A percentile compares a stretch with the other conserved stretches of the same genome.
Conservation (phyloP, 768 basidiomycete genomes). For the Termitomyces heimii region DNA sequence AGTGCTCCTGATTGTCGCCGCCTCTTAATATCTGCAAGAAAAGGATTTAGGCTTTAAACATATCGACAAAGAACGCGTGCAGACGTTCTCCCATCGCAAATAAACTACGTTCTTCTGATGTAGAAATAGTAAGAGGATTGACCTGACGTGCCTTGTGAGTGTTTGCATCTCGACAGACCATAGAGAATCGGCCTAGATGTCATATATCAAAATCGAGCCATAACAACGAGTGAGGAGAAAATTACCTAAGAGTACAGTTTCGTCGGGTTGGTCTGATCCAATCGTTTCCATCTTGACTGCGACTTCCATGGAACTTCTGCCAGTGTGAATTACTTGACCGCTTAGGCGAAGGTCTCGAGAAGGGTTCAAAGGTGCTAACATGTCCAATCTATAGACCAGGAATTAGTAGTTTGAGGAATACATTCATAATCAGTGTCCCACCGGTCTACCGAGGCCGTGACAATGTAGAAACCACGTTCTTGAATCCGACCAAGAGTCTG, state of each 20-base stretch:
- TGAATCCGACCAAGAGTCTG: constrained; percentile 47
- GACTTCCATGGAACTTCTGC: constrained; percentile 78
- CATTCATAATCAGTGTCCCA: constrained; percentile 14
- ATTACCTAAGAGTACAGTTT: constrained; percentile 64
- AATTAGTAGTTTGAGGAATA: background rate
- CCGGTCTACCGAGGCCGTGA: constrained; percentile 82
- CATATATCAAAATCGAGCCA: background rate
- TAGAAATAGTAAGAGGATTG: constrained; percentile 53
- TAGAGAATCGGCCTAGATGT: constrained; percentile 75
- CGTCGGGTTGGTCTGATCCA: constrained; percentile 37
- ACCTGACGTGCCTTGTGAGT: constrained; percentile 62
- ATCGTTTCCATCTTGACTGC: constrained; percentile 78
- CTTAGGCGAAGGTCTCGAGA: constrained; percentile 65
- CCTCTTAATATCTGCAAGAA: constrained; percentile 50
- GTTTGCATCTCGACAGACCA: constrained; percentile 74
- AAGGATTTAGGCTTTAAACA: background rate
- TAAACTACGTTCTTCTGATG: constrained; percentile 57
- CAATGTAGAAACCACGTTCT: constrained; percentile 71
- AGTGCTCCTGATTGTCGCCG: constrained; percentile 47
- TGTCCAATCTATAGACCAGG: constrained; percentile 45
- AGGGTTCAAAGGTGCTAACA: constrained; percentile 54
- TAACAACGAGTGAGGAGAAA: background rate
- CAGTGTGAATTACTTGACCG: constrained; percentile 79
- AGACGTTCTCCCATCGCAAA: constrained; percentile 64
- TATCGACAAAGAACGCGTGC: constrained; percentile 12